A percentile compares a stretch with the other conserved stretches of the same genome.
Evolutionary conservation across 306 rosid species (phyloP).

Genomic region (Trifolium fragiferum): DNA sequence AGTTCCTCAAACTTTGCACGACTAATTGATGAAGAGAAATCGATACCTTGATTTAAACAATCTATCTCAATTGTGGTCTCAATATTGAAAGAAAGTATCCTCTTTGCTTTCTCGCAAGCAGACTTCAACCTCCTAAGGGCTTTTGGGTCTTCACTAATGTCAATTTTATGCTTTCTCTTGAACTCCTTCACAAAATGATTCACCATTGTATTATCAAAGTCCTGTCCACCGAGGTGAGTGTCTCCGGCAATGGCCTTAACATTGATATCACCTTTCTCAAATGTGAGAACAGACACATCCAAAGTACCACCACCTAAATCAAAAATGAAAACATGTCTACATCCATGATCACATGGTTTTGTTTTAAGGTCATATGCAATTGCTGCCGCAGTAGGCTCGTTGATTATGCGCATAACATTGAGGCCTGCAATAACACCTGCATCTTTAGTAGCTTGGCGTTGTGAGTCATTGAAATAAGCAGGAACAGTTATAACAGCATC

Average conservation of each 20-base stretch:
- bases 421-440: no score
- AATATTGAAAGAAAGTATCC: neutral
- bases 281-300: slow-evolving; percentile 35
- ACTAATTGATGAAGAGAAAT: neutral
- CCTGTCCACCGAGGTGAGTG: slow-evolving; percentile 36
- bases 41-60: neutral
- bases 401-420: no score
- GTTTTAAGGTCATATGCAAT: neutral
- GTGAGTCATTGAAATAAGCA: no score
- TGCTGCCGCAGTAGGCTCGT: neutral
- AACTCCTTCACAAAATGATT: neutral
- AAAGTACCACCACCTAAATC: slow-evolving; percentile 39
- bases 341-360: neutral
- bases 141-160: neutral
- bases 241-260: slow-evolving; percentile 12
- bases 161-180: neutral
- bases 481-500: no score
- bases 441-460: no score
- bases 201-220: neutral
- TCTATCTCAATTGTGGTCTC: neutral
- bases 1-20: neutral
- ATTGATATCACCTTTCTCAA: neutral
- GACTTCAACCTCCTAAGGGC: slow-evolving; percentile 25
- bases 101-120: slow-evolving; percentile 30
- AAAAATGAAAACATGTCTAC: neutral